Conservation (phyloP, 1,139 yeast genomes). For the Martiniozyma asiatica region DNA sequence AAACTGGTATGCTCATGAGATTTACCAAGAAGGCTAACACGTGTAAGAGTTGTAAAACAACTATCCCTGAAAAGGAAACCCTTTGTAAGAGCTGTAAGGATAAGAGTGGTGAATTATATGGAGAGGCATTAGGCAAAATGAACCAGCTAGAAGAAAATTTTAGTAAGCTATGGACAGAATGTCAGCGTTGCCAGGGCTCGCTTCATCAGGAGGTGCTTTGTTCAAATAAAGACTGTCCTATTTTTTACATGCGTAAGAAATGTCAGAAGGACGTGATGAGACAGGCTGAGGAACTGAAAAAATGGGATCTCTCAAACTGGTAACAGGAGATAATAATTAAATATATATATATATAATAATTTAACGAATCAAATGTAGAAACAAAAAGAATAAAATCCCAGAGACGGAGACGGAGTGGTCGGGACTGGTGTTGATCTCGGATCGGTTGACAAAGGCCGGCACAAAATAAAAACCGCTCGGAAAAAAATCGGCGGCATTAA, state of each 20-base stretch:
- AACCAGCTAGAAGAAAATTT: slow-evolving; percentile 73
- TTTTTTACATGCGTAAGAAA: slow-evolving; percentile 92
- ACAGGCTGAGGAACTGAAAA: slow-evolving; percentile 57
- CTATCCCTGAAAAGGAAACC: slow-evolving; percentile 46
- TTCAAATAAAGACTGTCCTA: slow-evolving; percentile 93
- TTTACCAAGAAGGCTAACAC: slow-evolving; percentile 84
- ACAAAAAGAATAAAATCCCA: no score
- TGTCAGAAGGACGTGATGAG: slow-evolving; percentile 77
- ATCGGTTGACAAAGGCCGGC: no score
- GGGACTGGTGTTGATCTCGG: no score
- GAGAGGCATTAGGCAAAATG: slow-evolving; percentile 67
- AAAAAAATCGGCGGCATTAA: no score
- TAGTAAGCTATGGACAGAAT: slow-evolving; percentile 92
- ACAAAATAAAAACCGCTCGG: no score
- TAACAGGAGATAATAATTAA: no score
- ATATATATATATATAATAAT: no score
- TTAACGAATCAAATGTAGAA: no score
- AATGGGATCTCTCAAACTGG: slow-evolving; percentile 60
- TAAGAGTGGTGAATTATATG: slow-evolving; percentile 67
- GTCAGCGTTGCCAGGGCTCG: slow-evolving; percentile 96
- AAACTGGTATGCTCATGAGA: slow-evolving; percentile 62
- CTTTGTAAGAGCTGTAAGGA: slow-evolving; percentile 70
- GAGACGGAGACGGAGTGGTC: no score
- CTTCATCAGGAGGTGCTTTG: slow-evolving; percentile 93
- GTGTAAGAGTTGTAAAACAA: slow-evolving; percentile 75